Conservation (phyloP, 176 grass and related monocot genomes). For the Zizania latifolia region DNA sequence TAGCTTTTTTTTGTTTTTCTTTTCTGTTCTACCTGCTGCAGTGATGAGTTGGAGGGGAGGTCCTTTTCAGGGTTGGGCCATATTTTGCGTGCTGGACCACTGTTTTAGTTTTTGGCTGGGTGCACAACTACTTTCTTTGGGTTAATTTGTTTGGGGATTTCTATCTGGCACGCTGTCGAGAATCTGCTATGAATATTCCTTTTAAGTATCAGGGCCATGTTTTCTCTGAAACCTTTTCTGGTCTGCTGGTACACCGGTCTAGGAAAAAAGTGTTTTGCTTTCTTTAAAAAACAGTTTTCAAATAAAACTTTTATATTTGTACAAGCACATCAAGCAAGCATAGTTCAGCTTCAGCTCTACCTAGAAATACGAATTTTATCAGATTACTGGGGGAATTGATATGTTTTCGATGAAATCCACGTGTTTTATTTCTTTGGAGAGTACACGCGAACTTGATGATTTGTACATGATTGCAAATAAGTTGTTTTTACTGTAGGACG, state of each 20-base stretch:
- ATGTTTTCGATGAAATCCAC: background rate
- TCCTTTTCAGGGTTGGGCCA: constrained; percentile 16
- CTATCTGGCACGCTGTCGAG: background rate
- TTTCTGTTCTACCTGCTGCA: background rate
- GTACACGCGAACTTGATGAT: background rate
- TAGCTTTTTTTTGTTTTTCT: background rate
- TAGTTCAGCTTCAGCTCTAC: background rate
- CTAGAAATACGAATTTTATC: background rate
- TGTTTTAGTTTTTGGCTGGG: constrained; percentile 20
- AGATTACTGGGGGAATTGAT: background rate
- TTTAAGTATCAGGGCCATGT: background rate
- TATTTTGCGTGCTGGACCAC: background rate
- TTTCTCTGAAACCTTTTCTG: background rate
- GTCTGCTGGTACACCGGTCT: too few relatives aligned
- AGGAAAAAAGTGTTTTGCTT: too few relatives aligned
- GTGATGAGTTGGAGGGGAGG: background rate
- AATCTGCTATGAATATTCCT: too few relatives aligned
- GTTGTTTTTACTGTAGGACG: background rate
- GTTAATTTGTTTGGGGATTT: constrained; percentile 6
- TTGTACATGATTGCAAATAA: too few relatives aligned
- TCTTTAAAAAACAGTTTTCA: too few relatives aligned
- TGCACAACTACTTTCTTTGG: background rate
- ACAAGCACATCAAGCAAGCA: background rate
- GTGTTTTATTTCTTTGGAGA: background rate
- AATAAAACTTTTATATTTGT: too few relatives aligned